Base-by-base conservation (phyloP, 192 early-diverging fungal genomes). In the Coemansia sp. region DNA sequence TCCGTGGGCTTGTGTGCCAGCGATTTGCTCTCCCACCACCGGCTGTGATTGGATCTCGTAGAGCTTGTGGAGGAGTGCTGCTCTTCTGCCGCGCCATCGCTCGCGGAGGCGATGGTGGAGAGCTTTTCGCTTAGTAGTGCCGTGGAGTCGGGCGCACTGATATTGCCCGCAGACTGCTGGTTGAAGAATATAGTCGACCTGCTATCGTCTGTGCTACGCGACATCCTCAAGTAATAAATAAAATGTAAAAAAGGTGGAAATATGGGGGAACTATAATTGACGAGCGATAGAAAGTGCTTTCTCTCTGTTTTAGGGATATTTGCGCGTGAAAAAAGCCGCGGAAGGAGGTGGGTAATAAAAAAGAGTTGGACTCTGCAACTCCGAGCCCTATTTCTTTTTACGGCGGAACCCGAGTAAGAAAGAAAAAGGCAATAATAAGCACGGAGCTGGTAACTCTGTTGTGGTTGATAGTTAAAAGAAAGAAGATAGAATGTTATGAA, bases 1-100 rank as follows among this genome's bases (percentile, higher is more conserved):
- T 79, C 81, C 15, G 65, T 38, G 6, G 77, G 68, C 35, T 71
- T 65, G 14, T 69, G 51, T 38, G 73, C 76, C 1, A 70, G 36
- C n/a, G 76, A 68, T 38, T 79, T 79, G 64, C 56, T 79, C 24
- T 73, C 67, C 76, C 76, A 79, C 76, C 76, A 79, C 54, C 74
- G 68, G 68, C 61, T 40, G 36, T 2, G 6, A 1, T 1, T 39
- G 6, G 29, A 22, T 14, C 43, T 54, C 2, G 6, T 45, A 38
- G 24, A 6, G n/a, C 6, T 17, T 62, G 22, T 24, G 22, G 27
- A 37, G 12, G 38, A 1, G 19, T 29, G n/a, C n/a, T n/a, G n/a
- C n/a, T n/a, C n/a, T n/a, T n/a, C n/a, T n/a, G n/a, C n/a, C n/a
- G n/a, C n/a, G n/a, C n/a, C n/a, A n/a, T n/a, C n/a, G n/a, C n/a